Evolutionary conservation across 1,284 basidiomycete species (phyloP), one percentile per base, ranked within the genome.

Genomic region (Apiotrichum mycotoxinovorans): DNA sequence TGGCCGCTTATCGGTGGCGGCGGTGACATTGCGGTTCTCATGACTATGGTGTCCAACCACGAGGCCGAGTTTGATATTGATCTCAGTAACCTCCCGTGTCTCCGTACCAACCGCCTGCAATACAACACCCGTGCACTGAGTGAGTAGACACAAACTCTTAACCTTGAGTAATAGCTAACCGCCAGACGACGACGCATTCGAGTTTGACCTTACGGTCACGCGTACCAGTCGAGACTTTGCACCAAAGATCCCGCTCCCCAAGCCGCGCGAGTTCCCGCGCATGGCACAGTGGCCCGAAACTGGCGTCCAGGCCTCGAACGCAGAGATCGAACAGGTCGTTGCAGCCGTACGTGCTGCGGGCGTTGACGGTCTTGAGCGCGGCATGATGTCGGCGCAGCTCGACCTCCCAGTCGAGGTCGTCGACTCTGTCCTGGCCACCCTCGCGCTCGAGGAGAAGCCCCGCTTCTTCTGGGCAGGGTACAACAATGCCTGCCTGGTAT

Each of bases 401-500:
- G 40, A 58, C 3, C 54, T 68, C 14, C 0, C 48, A 38, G 14
- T 35, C n/a, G 30, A 37, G 14, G 26, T n/a, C 1, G 55, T 70
- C 14, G 51, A 60, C 30, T 37, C 47, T 8, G 59, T 61, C 0
- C 51, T 70, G 3, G 61, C 65, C 1, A 41, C 54, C 0, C 54
- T 71, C 12, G 55, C 66, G 1, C 22, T 23, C 20, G 58, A 68
- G n/a, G 25, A 47, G 10, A 25, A 45, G 2, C 85, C 86, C 4
- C 78, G 85, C 56, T 68, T 87, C 18, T 82, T 85, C 67, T 87
- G 86, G 85, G 78, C 80, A 11, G 89, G 88, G 15, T 87, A 87
- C 67, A 78, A 80, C 35, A 70, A 71, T 17, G 72, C 82, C 34
- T 69, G 79, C n/a, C 71, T 88, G 37, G 76, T 85, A 60, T 69